phyloP scores from a whole-genome alignment of 1,139 yeast genomes.

The Taiozyma sp. region DNA sequence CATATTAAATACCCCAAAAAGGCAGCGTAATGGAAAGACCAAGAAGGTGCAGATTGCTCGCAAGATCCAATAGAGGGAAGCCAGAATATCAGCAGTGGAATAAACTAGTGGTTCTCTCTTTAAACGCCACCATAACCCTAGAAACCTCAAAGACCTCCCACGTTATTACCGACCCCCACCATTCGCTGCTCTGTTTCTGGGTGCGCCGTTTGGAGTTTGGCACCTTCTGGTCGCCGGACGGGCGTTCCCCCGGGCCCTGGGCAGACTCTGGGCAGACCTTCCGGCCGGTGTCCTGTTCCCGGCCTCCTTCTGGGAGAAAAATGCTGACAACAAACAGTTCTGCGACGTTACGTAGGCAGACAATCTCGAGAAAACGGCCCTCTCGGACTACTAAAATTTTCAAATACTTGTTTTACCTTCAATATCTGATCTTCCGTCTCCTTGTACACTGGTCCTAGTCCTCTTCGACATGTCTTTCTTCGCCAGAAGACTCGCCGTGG shows the following conservation, averaged over 20 bases:
- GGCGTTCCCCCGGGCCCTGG: too few species aligned
- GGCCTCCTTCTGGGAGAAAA: neutral
- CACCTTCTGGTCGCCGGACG: neutral
- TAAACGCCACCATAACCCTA: neutral
- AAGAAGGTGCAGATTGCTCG: too few species aligned
- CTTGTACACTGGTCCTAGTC: neutral
- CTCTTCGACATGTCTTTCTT: neutral
- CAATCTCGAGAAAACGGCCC: neutral
- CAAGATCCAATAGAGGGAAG: neutral
- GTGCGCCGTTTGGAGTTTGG: neutral
- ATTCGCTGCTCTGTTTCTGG: neutral
- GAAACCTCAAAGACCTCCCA: neutral
- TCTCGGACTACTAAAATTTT: neutral
- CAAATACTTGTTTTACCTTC: neutral
- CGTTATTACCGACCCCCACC: neutral
- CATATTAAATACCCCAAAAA: too few species aligned
- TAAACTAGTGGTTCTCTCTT: too few species aligned
- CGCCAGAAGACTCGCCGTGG: neutral
- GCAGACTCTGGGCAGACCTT: too few species aligned
- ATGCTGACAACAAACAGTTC: too few species aligned
- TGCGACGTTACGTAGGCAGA: too few species aligned
- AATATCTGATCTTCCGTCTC: neutral
- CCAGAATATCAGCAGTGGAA: neutral
- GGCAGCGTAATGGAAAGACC: too few species aligned
- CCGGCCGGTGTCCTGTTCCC: too few species aligned